Base-by-base conservation (phyloP, 2,329 filamentous ascomycete genomes). In the Aspergillus hiratsukae region DNA sequence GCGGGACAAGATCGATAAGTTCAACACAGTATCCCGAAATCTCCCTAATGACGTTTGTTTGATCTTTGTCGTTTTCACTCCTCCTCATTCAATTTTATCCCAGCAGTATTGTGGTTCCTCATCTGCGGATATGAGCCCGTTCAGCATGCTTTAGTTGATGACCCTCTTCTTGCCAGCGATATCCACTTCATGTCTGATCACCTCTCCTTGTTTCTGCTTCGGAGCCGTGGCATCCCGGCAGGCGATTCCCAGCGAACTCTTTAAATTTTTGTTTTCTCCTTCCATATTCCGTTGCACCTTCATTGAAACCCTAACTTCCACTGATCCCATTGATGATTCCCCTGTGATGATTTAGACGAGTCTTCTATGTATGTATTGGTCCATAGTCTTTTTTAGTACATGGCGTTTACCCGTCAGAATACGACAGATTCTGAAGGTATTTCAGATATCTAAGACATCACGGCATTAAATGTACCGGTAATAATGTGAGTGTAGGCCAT, bases 291-390 rank as follows among this genome's bases (percentile, higher is more conserved):
- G 43, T n/a, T n/a, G n/a, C n/a, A n/a, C 35, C 46, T 17, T 49
- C 48, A n/a, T 35, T 35, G n/a, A 41, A 27, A 28, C 29, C 21
- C 29, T 53, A 37, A 14, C 23, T 45, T 28, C 45, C 23, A n/a
- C 14, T 27, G 27, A n/a, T 40, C 14, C 17, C 17, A 46, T 35
- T 27, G 51, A 27, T 48, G 25, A 43, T 41, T 21, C 49, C 52
- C 52, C 54, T 43, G 49, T 59, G 43, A 64, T 61, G 61, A 63
- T 60, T 62, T 61, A 52, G 52, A 65, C 56, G 61, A 65, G 56
- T 52, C 56, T 55, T 64, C 63, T 60, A 59, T 58, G 56, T 65
- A 64, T 61, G 56, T 61, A 60, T 64, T 56, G 57, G 56, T 49
- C 56, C 25, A 48, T 52, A 49, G 56, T 58, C 51, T 58, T 56